Percentiles rank a stretch among this genome's conserved stretches.
These are phyloP conservation scores for Acorus gramineus DNA, from an alignment of 106 monocot species.

Conservation along the genomic window DNA sequence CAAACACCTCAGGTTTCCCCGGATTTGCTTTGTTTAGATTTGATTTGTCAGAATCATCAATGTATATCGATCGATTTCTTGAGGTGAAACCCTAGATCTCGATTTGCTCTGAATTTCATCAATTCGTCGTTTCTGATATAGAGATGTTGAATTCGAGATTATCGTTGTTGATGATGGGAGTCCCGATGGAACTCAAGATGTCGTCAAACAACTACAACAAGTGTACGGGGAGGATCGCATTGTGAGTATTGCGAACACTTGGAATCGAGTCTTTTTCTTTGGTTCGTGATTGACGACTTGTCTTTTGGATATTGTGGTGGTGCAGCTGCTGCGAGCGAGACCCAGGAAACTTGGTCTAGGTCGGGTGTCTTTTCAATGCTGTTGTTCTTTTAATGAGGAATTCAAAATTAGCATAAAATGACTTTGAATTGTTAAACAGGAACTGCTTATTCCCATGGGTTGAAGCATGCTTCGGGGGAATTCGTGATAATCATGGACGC, in stretches of 20 bases:
- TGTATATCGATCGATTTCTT: neutral
- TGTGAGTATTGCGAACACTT: conserved; percentile 28
- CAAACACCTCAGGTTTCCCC: conserved; percentile 69
- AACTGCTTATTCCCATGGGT: conserved; percentile 91
- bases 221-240: conserved; percentile 85
- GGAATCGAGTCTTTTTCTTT: no score
- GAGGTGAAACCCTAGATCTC: neutral
- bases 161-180: conserved; percentile 98
- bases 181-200: conserved; percentile 98
- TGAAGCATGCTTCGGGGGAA: conserved; percentile 90
- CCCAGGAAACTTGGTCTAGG: conserved; percentile 92
- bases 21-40: neutral
- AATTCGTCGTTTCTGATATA: conserved; percentile 2
- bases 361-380: conserved; percentile 8
- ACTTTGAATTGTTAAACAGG: conserved; percentile 30
- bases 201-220: conserved; percentile 83
- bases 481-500: conserved; percentile 98
- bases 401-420: no score
- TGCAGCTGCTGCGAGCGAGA: conserved; percentile 75
- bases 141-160: conserved; percentile 88
- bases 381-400: no score
- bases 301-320: conserved; percentile 10
- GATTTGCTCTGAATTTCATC: neutral
- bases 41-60: neutral
- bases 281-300: no score